A percentile compares a stretch with the other conserved stretches of the same genome.
Conservation (phyloP, 2,329 filamentous ascomycete species). For the Neonectria magnoliae region DNA sequence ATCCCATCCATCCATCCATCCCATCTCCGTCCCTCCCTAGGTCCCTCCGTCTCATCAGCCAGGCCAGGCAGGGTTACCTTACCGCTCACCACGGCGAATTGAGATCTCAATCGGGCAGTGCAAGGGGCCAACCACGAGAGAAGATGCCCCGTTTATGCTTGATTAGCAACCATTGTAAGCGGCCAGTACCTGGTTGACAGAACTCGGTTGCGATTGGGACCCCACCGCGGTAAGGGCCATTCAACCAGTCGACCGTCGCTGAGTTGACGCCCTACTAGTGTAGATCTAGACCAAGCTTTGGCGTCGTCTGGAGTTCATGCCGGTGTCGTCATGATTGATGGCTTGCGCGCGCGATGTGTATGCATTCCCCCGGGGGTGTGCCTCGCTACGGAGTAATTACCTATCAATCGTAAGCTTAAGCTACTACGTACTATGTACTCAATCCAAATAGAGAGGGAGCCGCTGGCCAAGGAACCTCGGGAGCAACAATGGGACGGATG, state of each 20-base stretch:
- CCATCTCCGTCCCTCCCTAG: neutral
- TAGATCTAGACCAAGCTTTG: neutral
- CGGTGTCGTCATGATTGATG: conserved; percentile 4
- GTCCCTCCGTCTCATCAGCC: neutral
- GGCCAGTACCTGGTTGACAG: neutral
- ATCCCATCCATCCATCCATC: neutral
- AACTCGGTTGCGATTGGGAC: conserved; percentile 33
- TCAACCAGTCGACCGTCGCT: neutral
- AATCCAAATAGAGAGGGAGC: neutral
- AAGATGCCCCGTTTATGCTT: conserved; percentile 27
- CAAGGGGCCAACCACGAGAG: conserved; percentile 29
- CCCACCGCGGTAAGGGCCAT: conserved; percentile 22
- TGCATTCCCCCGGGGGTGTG: neutral
- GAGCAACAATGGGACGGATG: neutral
- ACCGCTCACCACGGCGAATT: conserved; percentile 31
- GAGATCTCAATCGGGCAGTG: conserved; percentile 42
- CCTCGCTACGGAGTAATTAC: neutral
- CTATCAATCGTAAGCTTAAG: neutral
- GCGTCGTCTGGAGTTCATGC: conserved; percentile 1
- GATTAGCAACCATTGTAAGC: conserved; percentile 37
- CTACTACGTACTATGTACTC: neutral
- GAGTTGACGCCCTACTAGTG: neutral
- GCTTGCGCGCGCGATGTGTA: neutral
- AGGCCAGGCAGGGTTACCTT: conserved; percentile 13
- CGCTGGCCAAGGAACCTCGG: neutral